Evolutionary conservation across 192 early-diverging fungal genomes (phyloP).

Genomic region (Entomortierella chlamydospora): DNA sequence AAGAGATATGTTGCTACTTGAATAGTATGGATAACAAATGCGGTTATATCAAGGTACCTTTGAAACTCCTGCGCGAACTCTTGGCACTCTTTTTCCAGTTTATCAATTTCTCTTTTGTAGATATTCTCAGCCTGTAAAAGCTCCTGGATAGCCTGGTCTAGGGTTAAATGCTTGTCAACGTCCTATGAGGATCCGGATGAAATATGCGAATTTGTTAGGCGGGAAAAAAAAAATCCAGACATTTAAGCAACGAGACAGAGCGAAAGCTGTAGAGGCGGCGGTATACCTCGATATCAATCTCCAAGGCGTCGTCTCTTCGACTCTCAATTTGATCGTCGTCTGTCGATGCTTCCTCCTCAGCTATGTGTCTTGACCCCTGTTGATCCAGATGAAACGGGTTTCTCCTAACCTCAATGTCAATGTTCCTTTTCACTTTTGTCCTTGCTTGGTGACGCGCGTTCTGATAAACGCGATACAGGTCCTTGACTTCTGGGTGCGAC

Average conservation of each 20-base stretch:
- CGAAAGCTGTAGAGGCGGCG: too few relatives aligned
- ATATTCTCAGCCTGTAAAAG: slow-evolving; percentile 29
- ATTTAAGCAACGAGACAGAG: too few relatives aligned
- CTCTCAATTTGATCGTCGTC: not conserved
- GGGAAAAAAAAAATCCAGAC: too few relatives aligned
- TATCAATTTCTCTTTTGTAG: slow-evolving; percentile 27
- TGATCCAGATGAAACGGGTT: slow-evolving; percentile 35
- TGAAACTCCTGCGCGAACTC: slow-evolving; percentile 40
- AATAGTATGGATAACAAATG: too few relatives aligned
- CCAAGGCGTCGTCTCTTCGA: not conserved
- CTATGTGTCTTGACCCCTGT: not conserved
- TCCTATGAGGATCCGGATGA: slow-evolving; percentile 35
- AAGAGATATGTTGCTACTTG: too few relatives aligned
- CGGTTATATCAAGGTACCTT: slow-evolving; percentile 20
- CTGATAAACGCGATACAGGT: slow-evolving; percentile 40
- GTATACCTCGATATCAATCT: not conserved
- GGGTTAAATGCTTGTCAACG: slow-evolving; percentile 42
- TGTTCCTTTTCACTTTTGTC: slow-evolving; percentile 43
- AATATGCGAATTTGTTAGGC: too few relatives aligned
- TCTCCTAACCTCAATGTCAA: slow-evolving; percentile 48
- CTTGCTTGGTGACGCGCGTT: slow-evolving; percentile 34
- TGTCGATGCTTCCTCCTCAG: not conserved
- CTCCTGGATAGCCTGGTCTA: slow-evolving; percentile 51
- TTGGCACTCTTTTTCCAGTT: slow-evolving; percentile 22
- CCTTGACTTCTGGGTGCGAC: slow-evolving; percentile 39